These are phyloP conservation scores for Capillidium rhysosporum DNA, from an alignment of 371 early-diverging fungal species.

Conservation along the genomic window DNA sequence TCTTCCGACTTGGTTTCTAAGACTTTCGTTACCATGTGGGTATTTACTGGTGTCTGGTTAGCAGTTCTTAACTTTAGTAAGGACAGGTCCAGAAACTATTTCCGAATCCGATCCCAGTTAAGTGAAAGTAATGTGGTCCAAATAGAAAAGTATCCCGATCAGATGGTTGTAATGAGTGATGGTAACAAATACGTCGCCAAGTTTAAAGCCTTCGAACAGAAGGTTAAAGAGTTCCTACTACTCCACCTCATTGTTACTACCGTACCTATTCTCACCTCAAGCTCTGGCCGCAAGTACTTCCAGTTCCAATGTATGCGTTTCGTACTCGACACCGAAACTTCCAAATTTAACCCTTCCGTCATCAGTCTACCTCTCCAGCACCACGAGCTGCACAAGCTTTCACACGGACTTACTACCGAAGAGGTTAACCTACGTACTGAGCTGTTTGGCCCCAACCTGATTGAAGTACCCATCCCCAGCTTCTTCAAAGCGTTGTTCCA, in stretches of 20 bases:
- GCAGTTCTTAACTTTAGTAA: slow-evolving; percentile 19
- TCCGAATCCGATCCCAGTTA: slow-evolving; percentile 28
- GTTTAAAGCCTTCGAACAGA: slow-evolving; percentile 14
- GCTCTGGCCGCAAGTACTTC: slow-evolving; percentile 30
- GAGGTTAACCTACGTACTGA: slow-evolving; percentile 35
- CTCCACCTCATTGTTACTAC: slow-evolving; percentile 20
- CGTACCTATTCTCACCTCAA: slow-evolving; percentile 17
- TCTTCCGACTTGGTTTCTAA: slow-evolving; percentile 29
- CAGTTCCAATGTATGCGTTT: slow-evolving; percentile 58
- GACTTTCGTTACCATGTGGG: slow-evolving; percentile 50
- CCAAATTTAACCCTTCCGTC: slow-evolving; percentile 29
- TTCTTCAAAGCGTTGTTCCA: slow-evolving; percentile 26
- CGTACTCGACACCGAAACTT: slow-evolving; percentile 17
- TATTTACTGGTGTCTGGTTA: slow-evolving; percentile 38
- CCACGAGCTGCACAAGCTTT: slow-evolving; percentile 19
- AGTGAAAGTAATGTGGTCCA: slow-evolving; percentile 29
- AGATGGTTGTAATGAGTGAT: slow-evolving; percentile 27
- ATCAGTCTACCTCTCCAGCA: slow-evolving; percentile 30
- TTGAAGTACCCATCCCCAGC: slow-evolving; percentile 33
- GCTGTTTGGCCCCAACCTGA: slow-evolving; percentile 47
- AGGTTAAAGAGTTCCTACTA: slow-evolving; percentile 8
- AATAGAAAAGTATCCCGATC: slow-evolving; percentile 30
- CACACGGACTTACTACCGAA: slow-evolving; percentile 23
- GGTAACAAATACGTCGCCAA: slow-evolving; percentile 14
- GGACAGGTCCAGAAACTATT: slow-evolving; percentile 31